These are phyloP conservation scores for Leptographium wingfieldii DNA, from an alignment of 2,329 filamentous ascomycete species.

Conservation along the genomic window DNA sequence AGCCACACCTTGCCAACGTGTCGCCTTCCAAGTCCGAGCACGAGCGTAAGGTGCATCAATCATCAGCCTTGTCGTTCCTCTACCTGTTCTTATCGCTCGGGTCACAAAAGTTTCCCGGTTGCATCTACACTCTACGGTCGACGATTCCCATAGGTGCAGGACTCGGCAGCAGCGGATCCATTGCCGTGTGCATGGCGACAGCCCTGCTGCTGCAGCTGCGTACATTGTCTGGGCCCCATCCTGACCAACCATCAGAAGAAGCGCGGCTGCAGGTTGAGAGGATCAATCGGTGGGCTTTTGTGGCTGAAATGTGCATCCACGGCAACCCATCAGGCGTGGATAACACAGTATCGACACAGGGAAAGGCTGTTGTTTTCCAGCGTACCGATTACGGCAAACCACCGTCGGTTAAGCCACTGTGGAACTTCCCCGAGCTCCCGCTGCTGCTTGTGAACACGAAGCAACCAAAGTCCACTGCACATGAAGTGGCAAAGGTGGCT, in stretches of 20 bases:
- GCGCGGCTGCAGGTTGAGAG: constrained; percentile 83
- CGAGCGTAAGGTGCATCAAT: constrained; percentile 70
- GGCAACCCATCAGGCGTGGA: constrained; percentile 94
- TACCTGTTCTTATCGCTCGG: constrained; percentile 88
- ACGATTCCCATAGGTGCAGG: constrained; percentile 89
- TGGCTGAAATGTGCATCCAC: constrained; percentile 93
- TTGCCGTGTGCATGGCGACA: constrained; percentile 75
- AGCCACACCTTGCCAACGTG: constrained; percentile 63
- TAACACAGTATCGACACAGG: constrained; percentile 88
- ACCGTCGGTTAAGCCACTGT: constrained; percentile 62
- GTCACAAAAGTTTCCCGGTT: constrained; percentile 63
- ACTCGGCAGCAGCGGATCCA: constrained; percentile 86
- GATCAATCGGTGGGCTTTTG: constrained; percentile 96
- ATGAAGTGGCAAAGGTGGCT: constrained; percentile 77
- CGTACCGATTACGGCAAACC: constrained; percentile 65
- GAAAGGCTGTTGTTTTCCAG: constrained; percentile 88
- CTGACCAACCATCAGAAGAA: constrained; percentile 78
- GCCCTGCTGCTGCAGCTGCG: constrained; percentile 81
- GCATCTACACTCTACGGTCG: constrained; percentile 80
- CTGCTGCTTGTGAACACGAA: constrained; percentile 82
- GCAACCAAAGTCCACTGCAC: constrained; percentile 72
- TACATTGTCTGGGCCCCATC: constrained; percentile 78
- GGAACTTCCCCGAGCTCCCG: constrained; percentile 84
- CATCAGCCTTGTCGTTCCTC: constrained; percentile 73
- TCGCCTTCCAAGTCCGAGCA: constrained; percentile 54